Conservation (phyloP, 257 asterid genomes). For the Nicotiana undulata region DNA sequence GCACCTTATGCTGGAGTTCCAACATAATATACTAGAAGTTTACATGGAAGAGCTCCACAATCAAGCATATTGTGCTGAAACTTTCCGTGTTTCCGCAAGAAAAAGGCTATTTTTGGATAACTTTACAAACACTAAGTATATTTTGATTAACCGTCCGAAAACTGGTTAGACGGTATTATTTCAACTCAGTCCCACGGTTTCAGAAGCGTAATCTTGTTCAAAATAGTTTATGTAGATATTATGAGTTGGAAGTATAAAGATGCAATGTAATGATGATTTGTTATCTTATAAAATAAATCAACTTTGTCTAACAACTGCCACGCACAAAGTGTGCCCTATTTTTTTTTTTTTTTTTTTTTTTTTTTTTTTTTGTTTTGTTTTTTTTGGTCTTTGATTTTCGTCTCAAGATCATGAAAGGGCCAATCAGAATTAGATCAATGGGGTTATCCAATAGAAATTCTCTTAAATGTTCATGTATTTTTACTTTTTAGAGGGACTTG, state of each 20-base stretch:
- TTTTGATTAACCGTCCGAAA: no score
- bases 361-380: background rate
- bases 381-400: background rate
- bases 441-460: background rate
- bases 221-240: background rate
- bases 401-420: background rate
- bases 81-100: no score
- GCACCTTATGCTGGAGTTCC: no score
- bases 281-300: conserved; percentile 11
- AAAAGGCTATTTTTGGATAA: no score
- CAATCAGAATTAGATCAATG: background rate
- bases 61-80: no score
- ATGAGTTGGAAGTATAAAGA: conserved; percentile 13
- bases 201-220: conserved; percentile 5
- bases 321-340: background rate
- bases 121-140: no score
- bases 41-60: no score
- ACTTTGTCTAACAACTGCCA: conserved; percentile 29
- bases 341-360: background rate
- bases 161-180: no score
- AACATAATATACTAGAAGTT: no score
- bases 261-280: conserved; percentile 9
- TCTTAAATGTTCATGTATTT: background rate
- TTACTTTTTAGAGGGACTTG: background rate
- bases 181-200: no score